Evolutionary conservation across 1,139 yeast genomes (phyloP), one percentile per base, ranked within the genome.

Genomic region (Nakaseomyces nivariensis): DNA sequence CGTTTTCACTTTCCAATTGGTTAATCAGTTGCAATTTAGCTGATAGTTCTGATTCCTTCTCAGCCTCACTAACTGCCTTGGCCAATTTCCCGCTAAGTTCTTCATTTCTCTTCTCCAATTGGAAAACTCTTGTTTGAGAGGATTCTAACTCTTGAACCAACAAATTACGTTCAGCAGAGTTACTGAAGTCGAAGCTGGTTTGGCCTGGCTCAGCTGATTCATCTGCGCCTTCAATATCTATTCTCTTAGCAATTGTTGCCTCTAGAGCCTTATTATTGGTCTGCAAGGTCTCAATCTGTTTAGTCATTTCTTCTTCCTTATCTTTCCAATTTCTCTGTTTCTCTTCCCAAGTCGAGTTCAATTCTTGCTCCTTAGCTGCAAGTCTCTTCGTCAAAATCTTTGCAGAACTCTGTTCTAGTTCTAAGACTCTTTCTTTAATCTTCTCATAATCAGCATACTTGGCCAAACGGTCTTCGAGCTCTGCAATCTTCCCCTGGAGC

Each of bases 361-460:
- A 70, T 59, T 82, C 89, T 50, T 79, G 80, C 52, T 82, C 86
- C 59, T 82, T 81, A 1, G 84, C 79, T 32, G 63, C 59, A 11
- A 74, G 54, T 51, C 72, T 63, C 34, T 73, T 71, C 17, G 72
- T 65, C 51, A 82, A 69, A 4, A 74, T 66, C 55, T 77, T 81
- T 0, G 80, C 79, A 4, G 81, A 68, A 52, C 75, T 76, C 55
- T 79, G 81, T 59, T 84, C 92, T 48, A 73, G 68, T 53, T 78
- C 75, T 45, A 77, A 60, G 44, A 85, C 66, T 57, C 85, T 74
- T 46, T 76, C 76, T 60, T 86, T 85, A 55, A 89, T 65, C 49
- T 79, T 81, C 45, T 85, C 92, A 64, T 89, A 88, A 67, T 88
- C 96, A 0, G 94, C 89, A 59, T 71, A 77, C 51, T 75, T 75